Conservation (phyloP, 2,329 filamentous ascomycete species). For the Phialocephala subalpina region DNA sequence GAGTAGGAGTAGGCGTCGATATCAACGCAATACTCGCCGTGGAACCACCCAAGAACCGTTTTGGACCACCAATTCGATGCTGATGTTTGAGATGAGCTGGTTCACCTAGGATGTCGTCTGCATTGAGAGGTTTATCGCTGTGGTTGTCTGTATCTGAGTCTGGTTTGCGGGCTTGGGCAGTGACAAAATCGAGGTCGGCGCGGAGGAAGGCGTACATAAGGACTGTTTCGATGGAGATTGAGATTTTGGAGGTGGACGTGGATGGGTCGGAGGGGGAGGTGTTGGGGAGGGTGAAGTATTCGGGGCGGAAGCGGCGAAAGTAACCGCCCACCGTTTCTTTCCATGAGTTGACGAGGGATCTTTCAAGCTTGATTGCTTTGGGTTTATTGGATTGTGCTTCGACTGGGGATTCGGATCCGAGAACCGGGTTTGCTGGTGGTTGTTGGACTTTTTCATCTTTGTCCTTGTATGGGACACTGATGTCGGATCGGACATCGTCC, state of each 20-base stretch:
- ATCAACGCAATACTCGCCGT: slow-evolving; percentile 91
- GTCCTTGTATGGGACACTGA: slow-evolving; percentile 34
- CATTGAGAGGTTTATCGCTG: slow-evolving; percentile 81
- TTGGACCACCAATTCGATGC: slow-evolving; percentile 74
- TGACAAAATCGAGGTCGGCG: slow-evolving; percentile 93
- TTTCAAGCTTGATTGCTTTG: slow-evolving; percentile 74
- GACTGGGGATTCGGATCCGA: slow-evolving; percentile 50
- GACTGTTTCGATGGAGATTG: slow-evolving; percentile 76
- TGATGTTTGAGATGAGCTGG: slow-evolving; percentile 61
- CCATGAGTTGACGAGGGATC: slow-evolving; percentile 77
- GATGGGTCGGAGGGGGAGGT: slow-evolving; percentile 42
- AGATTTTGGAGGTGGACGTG: slow-evolving; percentile 39
- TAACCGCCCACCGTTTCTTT: slow-evolving; percentile 89
- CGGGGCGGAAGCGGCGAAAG: slow-evolving; percentile 87
- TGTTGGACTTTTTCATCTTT: slow-evolving; percentile 43
- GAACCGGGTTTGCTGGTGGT: slow-evolving; percentile 48
- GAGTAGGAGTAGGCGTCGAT: slow-evolving; percentile 87
- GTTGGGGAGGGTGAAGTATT: slow-evolving; percentile 67
- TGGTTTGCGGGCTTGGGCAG: slow-evolving; percentile 85
- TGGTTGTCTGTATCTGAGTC: slow-evolving; percentile 74
- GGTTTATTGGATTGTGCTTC: slow-evolving; percentile 50
- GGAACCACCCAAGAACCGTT: slow-evolving; percentile 90
- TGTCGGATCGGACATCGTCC: slow-evolving; percentile 49
- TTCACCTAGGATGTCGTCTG: slow-evolving; percentile 81
- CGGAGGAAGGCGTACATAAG: slow-evolving; percentile 93